A percentile compares a stretch with the other conserved stretches of the same genome.
These are phyloP conservation scores for Aspergillus nidulans DNA, from an alignment of 495 filamentous ascomycete genomes.

Conservation along the genomic window DNA sequence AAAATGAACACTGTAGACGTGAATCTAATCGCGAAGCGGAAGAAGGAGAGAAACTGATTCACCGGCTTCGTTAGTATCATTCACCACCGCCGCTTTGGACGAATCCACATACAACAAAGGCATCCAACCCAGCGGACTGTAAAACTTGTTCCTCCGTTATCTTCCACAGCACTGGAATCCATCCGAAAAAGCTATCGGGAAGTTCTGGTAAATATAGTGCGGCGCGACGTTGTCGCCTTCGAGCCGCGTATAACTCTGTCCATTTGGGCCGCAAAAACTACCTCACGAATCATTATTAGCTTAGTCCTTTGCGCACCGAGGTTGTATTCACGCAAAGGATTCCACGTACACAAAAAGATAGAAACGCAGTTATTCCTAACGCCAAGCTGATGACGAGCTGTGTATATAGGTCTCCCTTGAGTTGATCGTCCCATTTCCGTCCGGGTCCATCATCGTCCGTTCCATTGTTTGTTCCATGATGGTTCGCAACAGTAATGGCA, in stretches of 20 bases:
- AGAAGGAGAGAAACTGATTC: slow-evolving; percentile 82
- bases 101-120: slow-evolving; percentile 71
- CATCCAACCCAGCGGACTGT: slow-evolving; percentile 87
- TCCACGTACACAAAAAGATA: slow-evolving; percentile 57
- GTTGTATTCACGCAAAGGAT: neutral
- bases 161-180: slow-evolving; percentile 84
- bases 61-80: neutral
- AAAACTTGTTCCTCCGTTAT: slow-evolving; percentile 88
- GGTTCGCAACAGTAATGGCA: slow-evolving; percentile 13
- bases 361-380: slow-evolving; percentile 55
- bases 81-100: neutral
- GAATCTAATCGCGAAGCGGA: slow-evolving; percentile 87
- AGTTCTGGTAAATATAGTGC: slow-evolving; percentile 77
- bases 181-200: slow-evolving; percentile 84
- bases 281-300: neutral
- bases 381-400: slow-evolving; percentile 56
- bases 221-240: slow-evolving; percentile 64
- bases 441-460: slow-evolving; percentile 18
- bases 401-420: slow-evolving; percentile 51
- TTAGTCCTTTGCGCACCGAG: neutral
- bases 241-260: slow-evolving; percentile 86
- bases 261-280: slow-evolving; percentile 84
- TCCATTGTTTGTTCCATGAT: slow-evolving; percentile 20
- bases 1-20: slow-evolving; percentile 74
- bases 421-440: slow-evolving; percentile 33